Percentiles rank a stretch among this genome's conserved stretches.
These are phyloP conservation scores for Trichoderma sp. DNA, from an alignment of 2,329 filamentous ascomycete genomes.

Conservation along the genomic window DNA sequence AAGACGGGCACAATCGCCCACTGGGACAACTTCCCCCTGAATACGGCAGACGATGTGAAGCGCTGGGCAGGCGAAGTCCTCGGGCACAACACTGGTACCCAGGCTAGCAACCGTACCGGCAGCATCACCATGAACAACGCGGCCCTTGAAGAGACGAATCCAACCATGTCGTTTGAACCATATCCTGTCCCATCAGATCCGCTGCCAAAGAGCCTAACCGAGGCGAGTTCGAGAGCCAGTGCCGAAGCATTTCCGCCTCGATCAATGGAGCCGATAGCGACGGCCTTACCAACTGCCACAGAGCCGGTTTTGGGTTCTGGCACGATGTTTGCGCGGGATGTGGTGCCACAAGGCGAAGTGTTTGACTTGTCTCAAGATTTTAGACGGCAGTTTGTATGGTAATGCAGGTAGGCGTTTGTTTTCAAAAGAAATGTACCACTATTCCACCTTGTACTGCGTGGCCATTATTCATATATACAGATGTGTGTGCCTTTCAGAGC, in stretches of 20 bases:
- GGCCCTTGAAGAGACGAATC: neutral
- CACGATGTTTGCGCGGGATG: neutral
- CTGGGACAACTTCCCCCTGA: constrained; percentile 17
- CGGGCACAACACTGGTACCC: neutral
- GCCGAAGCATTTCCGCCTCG: neutral
- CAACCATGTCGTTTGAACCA: neutral
- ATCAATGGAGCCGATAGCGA: neutral
- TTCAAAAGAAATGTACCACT: neutral
- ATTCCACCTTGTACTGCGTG: neutral
- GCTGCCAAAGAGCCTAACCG: neutral
- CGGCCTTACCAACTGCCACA: constrained; percentile 2
- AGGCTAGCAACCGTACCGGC: neutral
- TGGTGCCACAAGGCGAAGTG: neutral
- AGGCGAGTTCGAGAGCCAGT: neutral
- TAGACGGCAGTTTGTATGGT: constrained; percentile 23
- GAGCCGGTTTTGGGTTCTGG: neutral
- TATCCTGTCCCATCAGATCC: constrained; percentile 6
- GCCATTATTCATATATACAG: neutral
- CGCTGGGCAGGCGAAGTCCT: constrained; percentile 20
- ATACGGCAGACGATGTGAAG: constrained; percentile 17
- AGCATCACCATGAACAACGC: neutral
- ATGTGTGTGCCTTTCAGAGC: neutral
- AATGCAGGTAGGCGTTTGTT: neutral
- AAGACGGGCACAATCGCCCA: constrained; percentile 22
- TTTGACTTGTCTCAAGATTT: constrained; percentile 20